Percentiles rank a stretch among this genome's conserved stretches.
phyloP scores from a whole-genome alignment of 306 rosid species.

The Fagus sylvatica region DNA sequence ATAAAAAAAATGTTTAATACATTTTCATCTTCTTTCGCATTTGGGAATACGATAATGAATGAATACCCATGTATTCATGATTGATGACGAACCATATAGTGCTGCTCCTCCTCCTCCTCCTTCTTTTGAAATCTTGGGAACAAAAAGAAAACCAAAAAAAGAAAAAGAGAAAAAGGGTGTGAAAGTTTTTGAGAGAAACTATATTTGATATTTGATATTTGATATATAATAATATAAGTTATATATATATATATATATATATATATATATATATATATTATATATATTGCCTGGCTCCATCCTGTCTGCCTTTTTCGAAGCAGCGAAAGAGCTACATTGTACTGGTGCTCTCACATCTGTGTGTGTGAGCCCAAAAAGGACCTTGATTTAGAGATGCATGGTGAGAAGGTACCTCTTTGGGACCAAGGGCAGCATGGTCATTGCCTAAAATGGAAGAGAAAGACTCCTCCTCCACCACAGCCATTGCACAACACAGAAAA shows the following conservation, averaged over 20 bases:
- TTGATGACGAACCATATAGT: conserved; percentile 29
- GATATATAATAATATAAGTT: background rate
- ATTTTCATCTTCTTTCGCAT: conserved; percentile 23
- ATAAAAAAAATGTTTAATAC: conserved; percentile 29
- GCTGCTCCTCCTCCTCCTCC: conserved; percentile 14
- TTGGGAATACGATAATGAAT: conserved; percentile 1
- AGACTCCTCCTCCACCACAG: conserved; percentile 26
- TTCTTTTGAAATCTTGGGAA: conserved; percentile 28
- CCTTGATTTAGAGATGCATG: conserved; percentile 49
- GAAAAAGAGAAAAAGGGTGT: conserved; percentile 16
- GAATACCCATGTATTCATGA: conserved; percentile 34
- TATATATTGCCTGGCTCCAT: conserved; percentile 67
- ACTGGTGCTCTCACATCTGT: conserved; percentile 36
- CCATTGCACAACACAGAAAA: conserved; percentile 41
- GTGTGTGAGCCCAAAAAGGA: conserved; percentile 52
- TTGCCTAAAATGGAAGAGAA: conserved; percentile 24
- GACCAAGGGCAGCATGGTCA: conserved; percentile 48
- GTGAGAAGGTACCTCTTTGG: conserved; percentile 45
- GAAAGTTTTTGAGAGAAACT: conserved; percentile 31
- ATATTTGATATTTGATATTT: conserved; percentile 21
- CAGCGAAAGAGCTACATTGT: conserved; percentile 69
- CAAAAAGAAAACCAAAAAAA: background rate
- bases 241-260: conserved; percentile 8
- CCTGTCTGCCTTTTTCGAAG: conserved; percentile 71
- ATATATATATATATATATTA: background rate